phyloP scores from a whole-genome alignment of 345 rosid genomes.

The Pelargonium nanum region DNA sequence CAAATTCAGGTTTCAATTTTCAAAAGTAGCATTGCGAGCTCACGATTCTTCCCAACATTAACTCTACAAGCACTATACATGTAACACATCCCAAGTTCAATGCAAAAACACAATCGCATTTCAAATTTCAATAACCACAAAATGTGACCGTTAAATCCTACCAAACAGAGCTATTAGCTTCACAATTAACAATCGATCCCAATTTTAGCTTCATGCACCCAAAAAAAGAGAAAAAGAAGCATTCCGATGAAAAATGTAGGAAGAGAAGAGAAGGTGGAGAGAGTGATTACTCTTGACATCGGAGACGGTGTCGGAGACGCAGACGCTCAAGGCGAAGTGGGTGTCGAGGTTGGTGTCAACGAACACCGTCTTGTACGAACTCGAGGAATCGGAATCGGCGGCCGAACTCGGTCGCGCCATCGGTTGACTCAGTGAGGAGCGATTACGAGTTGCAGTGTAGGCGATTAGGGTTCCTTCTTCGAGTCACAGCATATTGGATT shows the following conservation, averaged over 20 bases:
- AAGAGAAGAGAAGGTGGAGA: not conserved
- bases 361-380: conserved; percentile 22
- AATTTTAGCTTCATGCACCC: not conserved
- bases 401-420: conserved; percentile 21
- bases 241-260: not conserved
- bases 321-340: conserved; percentile 34
- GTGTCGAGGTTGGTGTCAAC: conserved; percentile 57
- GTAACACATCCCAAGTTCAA: not conserved
- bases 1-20: too few relatives aligned
- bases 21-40: not conserved
- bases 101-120: too few relatives aligned
- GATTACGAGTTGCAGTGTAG: too few relatives aligned
- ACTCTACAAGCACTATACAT: not conserved
- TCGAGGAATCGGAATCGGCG: conserved; percentile 12
- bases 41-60: not conserved
- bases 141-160: too few relatives aligned
- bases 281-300: conserved; percentile 41
- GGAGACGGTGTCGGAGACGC: conserved; percentile 39
- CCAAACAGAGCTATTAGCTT: not conserved
- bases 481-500: too few relatives aligned
- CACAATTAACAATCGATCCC: too few relatives aligned
- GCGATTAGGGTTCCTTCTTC: too few relatives aligned
- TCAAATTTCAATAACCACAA: too few relatives aligned
- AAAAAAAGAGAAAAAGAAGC: not conserved
- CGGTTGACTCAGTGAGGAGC: not conserved